Evolutionary conservation across 139 green algal genomes (phyloP).

Genomic region (Chlamydomonas sp.): DNA sequence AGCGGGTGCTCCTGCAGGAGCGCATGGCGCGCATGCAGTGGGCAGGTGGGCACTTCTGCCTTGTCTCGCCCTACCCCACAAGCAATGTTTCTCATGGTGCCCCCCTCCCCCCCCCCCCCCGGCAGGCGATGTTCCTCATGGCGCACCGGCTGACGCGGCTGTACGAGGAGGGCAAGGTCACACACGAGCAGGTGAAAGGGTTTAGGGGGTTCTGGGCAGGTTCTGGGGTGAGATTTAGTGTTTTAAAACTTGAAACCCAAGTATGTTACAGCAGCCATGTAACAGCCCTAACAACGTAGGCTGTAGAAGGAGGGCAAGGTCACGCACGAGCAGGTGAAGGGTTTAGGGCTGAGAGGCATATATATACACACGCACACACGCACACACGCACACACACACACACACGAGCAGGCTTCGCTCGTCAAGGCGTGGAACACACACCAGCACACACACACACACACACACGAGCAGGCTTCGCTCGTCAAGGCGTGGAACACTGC

Average conservation of each 20-base stretch:
- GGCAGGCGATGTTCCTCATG: conserved; percentile 66
- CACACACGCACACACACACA: neutral
- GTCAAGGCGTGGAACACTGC: conserved; percentile 88
- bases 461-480: conserved; percentile 41
- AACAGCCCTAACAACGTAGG: neutral
- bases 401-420: conserved; percentile 37
- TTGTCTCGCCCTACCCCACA: no score
- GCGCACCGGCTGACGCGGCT: conserved; percentile 73
- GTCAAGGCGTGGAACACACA: conserved; percentile 91
- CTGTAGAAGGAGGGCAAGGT: no score
- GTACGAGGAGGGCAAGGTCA: conserved; percentile 76
- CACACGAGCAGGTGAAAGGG: conserved; percentile 54
- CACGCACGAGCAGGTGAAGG: conserved; percentile 27
- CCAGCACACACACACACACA: conserved; percentile 4
- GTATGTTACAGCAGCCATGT: no score
- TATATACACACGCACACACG: conserved; percentile 59
- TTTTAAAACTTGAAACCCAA: no score
- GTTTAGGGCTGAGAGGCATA: conserved; percentile 88
- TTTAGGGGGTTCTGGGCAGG: neutral
- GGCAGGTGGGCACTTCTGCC: no score
- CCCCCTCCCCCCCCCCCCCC: neutral
- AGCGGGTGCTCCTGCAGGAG: no score
- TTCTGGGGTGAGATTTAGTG: neutral
- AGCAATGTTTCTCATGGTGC: conserved; percentile 3
- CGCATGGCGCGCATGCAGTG: conserved; percentile 81